phyloP scores from a whole-genome alignment of 768 basidiomycete species.

The Mycena pura region DNA sequence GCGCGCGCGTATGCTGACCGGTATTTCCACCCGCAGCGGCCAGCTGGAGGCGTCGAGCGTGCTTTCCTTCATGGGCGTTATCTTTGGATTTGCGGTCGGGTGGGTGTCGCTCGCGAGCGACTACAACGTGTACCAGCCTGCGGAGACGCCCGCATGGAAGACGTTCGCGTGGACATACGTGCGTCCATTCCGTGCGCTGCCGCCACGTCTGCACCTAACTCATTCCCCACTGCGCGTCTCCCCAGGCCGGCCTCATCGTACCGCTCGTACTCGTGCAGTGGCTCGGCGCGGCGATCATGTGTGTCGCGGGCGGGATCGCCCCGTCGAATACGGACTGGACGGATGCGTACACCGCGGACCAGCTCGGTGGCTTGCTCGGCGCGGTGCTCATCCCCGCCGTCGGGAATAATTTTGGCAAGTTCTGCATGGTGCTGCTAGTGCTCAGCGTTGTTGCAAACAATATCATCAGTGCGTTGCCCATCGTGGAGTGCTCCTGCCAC shows the following conservation, averaged over 20 bases:
- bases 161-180: constrained; percentile 48
- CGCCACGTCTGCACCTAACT: constrained; percentile 36
- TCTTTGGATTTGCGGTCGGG: constrained; percentile 59
- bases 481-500: constrained; percentile 47
- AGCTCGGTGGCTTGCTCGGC: constrained; percentile 54
- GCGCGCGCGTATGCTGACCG: background rate
- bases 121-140: constrained; percentile 52
- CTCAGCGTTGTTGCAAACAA: constrained; percentile 56
- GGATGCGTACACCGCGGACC: constrained; percentile 40
- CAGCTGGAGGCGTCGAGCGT: constrained; percentile 40
- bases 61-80: constrained; percentile 44
- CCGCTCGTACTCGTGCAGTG: constrained; percentile 48
- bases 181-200: constrained; percentile 51
- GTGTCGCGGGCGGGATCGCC: constrained; percentile 40
- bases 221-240: background rate
- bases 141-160: constrained; percentile 39
- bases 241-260: constrained; percentile 21
- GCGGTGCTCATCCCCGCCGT: constrained; percentile 55
- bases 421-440: constrained; percentile 61
- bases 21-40: constrained; percentile 36
- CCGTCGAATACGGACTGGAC: constrained; percentile 40
- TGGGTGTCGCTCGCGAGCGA: constrained; percentile 48
- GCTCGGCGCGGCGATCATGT: constrained; percentile 55
- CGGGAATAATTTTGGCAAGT: constrained; percentile 60
- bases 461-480: constrained; percentile 62